These are phyloP conservation scores for Coemansia reversa DNA, from an alignment of 192 early-diverging fungal genomes.

Conservation along the genomic window DNA sequence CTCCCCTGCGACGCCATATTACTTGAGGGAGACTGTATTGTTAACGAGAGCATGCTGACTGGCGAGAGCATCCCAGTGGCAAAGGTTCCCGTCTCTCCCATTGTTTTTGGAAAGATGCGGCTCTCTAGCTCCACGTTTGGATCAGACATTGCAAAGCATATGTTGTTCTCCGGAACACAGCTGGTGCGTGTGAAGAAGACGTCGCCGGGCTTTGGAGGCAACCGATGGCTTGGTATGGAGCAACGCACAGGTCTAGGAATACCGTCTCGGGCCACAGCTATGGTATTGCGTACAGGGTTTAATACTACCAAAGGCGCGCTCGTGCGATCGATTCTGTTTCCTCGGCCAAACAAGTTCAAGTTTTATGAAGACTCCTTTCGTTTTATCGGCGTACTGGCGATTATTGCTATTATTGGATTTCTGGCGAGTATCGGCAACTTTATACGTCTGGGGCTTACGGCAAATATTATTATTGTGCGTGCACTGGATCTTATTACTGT, in stretches of 20 bases:
- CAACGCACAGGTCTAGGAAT: conserved; percentile 43
- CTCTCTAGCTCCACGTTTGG: conserved; percentile 53
- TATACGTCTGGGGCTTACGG: conserved; percentile 69
- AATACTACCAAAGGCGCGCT: conserved; percentile 96
- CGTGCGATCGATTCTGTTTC: conserved; percentile 94
- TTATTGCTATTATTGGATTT: conserved; percentile 84
- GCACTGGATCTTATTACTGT: conserved; percentile 96
- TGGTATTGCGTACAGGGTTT: conserved; percentile 91
- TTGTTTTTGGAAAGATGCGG: conserved; percentile 61
- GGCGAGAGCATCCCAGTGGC: conserved; percentile 96
- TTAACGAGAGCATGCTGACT: conserved; percentile 98
- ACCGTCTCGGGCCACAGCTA: conserved; percentile 66
- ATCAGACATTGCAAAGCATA: conserved; percentile 75
- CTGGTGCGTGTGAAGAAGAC: conserved; percentile 76
- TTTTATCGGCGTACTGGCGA: conserved; percentile 88
- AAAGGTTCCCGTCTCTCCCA: conserved; percentile 78
- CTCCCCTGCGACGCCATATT: conserved; percentile 94
- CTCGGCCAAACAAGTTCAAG: conserved; percentile 93
- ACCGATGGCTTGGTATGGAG: conserved; percentile 48
- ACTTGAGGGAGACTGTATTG: conserved; percentile 91
- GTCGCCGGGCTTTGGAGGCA: conserved; percentile 41
- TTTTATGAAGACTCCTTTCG: conserved; percentile 97
- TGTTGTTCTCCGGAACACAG: conserved; percentile 91
- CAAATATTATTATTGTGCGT: conserved; percentile 74
- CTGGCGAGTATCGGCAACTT: conserved; percentile 87